These are phyloP conservation scores for Pseudovirgaria hyperparasitica DNA, from an alignment of 2,329 filamentous ascomycete species.

Conservation along the genomic window DNA sequence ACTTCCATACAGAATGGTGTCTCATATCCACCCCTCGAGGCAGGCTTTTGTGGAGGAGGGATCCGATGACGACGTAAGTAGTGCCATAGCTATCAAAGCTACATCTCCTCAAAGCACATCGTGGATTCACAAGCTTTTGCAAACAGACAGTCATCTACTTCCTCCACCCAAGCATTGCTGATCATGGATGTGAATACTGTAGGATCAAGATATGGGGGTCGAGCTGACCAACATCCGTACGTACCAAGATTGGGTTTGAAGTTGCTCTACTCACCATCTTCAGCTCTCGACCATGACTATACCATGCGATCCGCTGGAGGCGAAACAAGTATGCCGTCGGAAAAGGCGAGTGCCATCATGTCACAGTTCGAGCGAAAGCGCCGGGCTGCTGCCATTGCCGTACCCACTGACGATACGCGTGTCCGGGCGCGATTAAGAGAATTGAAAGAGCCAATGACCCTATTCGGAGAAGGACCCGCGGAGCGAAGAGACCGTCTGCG, in stretches of 20 bases:
- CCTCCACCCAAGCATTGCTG: too few relatives aligned
- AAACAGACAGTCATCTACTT: too few relatives aligned
- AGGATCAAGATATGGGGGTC: slow-evolving; percentile 44
- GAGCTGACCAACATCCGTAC: slow-evolving; percentile 51
- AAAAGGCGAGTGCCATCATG: slow-evolving; percentile 74
- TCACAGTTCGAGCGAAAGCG: slow-evolving; percentile 86
- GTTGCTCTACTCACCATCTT: slow-evolving; percentile 2
- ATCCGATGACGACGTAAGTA: too few relatives aligned
- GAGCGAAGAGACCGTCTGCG: slow-evolving; percentile 80
- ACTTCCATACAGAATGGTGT: slow-evolving; percentile 23
- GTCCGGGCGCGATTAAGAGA: slow-evolving; percentile 72
- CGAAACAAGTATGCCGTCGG: slow-evolving; percentile 54
- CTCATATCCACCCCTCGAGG: slow-evolving; percentile 76
- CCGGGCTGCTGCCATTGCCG: slow-evolving; percentile 74
- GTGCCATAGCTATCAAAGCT: too few relatives aligned
- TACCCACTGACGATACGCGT: slow-evolving; percentile 84
- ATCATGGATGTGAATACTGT: slow-evolving; percentile 6
- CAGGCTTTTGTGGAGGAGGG: slow-evolving; percentile 92
- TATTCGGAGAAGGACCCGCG: slow-evolving; percentile 81
- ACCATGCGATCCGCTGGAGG: slow-evolving; percentile 57
- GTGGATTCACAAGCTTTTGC: too few relatives aligned
- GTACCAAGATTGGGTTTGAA: too few relatives aligned
- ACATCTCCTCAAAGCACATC: too few relatives aligned
- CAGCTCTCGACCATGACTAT: slow-evolving; percentile 69
- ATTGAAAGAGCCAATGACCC: slow-evolving; percentile 82